A percentile compares a stretch with the other conserved stretches of the same genome.
Conservation (phyloP, 106 monocot genomes). For the Chionographis japonica region DNA sequence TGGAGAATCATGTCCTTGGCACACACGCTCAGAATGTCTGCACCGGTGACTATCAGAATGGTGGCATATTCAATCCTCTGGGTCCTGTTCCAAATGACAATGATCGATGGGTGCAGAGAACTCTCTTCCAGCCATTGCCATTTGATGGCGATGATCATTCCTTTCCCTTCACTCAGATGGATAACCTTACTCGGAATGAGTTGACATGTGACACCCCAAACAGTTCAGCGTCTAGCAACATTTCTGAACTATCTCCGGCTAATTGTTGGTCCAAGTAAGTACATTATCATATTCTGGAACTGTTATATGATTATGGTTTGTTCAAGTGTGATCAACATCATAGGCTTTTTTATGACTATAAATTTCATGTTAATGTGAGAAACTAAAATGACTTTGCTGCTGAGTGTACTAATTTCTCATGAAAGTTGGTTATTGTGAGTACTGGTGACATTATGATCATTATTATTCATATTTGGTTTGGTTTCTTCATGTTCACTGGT, state of each 20-base stretch:
- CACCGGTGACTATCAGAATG: slow-evolving; percentile 24
- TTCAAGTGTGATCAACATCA: too few species aligned
- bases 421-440: too few species aligned
- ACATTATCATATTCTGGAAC: neutral
- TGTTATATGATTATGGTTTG: neutral
- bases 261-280: slow-evolving; percentile 82
- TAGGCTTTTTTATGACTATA: too few species aligned
- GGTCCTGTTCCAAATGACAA: slow-evolving; percentile 22
- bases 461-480: too few species aligned
- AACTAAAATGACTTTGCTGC: too few species aligned
- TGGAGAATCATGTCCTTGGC: slow-evolving; percentile 19
- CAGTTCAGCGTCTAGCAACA: slow-evolving; percentile 20
- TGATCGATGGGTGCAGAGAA: slow-evolving; percentile 39
- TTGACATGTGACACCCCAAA: slow-evolving; percentile 16
- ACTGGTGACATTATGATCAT: too few species aligned
- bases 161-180: slow-evolving; percentile 36
- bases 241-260: slow-evolving; percentile 31
- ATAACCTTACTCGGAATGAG: slow-evolving; percentile 26
- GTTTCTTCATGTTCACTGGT: too few species aligned
- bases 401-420: too few species aligned
- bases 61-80: slow-evolving; percentile 24
- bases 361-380: too few species aligned
- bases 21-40: slow-evolving; percentile 7
- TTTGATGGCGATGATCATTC: slow-evolving; percentile 37
- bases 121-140: slow-evolving; percentile 25